Evolutionary conservation across 805 yeast species (phyloP).

Genomic region (Candida broadrunensis): DNA sequence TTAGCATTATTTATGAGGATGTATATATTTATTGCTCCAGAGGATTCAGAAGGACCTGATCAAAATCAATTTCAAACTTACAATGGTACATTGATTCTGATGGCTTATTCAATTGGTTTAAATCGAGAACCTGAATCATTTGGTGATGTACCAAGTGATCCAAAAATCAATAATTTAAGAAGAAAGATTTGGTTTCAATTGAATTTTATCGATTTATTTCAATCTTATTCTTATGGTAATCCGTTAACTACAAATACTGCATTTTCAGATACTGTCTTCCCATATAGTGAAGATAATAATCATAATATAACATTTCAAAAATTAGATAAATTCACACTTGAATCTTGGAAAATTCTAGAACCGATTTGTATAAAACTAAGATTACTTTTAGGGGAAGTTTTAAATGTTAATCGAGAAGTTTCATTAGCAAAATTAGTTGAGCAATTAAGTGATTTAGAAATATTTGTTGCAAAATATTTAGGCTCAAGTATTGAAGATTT

Average conservation of each 20-base stretch:
- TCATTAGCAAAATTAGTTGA: constrained; percentile 33
- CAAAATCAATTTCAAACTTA: constrained; percentile 27
- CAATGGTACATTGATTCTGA: constrained; percentile 26
- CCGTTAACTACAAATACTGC: constrained; percentile 38
- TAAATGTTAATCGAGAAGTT: constrained; percentile 38
- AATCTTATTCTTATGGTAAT: constrained; percentile 46
- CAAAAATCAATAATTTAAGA: constrained; percentile 40
- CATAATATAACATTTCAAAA: constrained; percentile 23
- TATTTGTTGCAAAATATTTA: constrained; percentile 13
- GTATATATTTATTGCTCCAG: constrained; percentile 33
- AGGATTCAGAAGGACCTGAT: constrained; percentile 39
- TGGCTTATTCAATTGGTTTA: constrained; percentile 38
- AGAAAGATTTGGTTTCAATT: constrained; percentile 59
- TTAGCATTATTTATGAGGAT: constrained; percentile 23
- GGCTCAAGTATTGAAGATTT: not conserved
- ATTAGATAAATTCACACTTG: not conserved
- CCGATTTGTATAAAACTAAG: not conserved
- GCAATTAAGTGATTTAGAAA: constrained; percentile 34
- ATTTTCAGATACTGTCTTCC: constrained; percentile 50
- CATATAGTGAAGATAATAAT: constrained; percentile 38
- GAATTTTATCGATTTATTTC: constrained; percentile 42
- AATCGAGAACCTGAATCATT: constrained; percentile 37
- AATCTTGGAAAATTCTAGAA: not conserved
- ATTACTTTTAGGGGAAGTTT: constrained; percentile 13
- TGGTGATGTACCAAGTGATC: constrained; percentile 16